Base-by-base conservation (phyloP, 2,329 filamentous ascomycete species). In the Penicillium hesseltinei region DNA sequence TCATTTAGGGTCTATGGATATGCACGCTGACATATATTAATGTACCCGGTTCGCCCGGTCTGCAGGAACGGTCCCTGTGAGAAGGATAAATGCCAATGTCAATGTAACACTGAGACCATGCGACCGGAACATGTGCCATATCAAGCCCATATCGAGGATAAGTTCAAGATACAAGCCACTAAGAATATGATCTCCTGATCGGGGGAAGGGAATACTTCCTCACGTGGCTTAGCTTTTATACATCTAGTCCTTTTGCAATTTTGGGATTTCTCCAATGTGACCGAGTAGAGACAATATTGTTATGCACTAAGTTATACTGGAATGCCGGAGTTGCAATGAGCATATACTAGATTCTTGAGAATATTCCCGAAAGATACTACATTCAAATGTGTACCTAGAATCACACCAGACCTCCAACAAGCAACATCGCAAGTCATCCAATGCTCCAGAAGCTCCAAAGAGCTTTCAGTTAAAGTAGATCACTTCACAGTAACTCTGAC, bases 51-150 rank as follows among this genome's bases (percentile, higher is more conserved):
- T 19, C 3, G 5, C 11, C 31, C 11, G 43, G 49, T 21, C 47
- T 60, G 58, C 58, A 63, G 56, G 57, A 61, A 65, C 55, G 56
- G 59, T 50, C 53, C 45, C 51, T 54, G 55, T 60, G 33, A 45
- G 49, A 49, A 53, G n/a, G n/a, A 25, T 21, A 21, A 27, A 15
- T 17, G 13, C n/a, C 29, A 36, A 31, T 31, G 29, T 38, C 53
- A 56, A 63, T 65, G 61, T 65, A 63, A 63, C 62, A 59, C 23
- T 48, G n/a, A 33, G 43, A 25, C 62, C 63, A 66, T 64, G 62
- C 54, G 62, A 59, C 54, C 47, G 40, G 56, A 7, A 44, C 60
- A 62, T 60, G 58, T 66, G 58, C 54, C 54, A 47, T 52, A 25
- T 7, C 23, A 25, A 6, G 6, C 1, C 6, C 1, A 13, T 25